phyloP scores from a whole-genome alignment of 2,329 filamentous ascomycete species.

The Stachybotrys elegans region DNA sequence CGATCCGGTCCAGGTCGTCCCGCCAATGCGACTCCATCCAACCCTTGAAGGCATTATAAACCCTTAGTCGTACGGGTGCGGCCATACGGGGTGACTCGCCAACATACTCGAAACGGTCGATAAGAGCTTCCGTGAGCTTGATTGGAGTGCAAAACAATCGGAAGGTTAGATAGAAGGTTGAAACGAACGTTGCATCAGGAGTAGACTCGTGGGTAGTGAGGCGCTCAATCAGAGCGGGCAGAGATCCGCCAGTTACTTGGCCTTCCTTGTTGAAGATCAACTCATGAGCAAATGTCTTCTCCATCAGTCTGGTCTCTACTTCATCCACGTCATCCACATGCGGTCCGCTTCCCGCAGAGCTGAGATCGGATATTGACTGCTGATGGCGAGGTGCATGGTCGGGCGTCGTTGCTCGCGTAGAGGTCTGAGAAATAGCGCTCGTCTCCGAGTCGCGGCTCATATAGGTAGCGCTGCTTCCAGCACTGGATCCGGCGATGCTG shows the following conservation, averaged over 20 bases:
- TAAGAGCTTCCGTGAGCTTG: slow-evolving; percentile 75
- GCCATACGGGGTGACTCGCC: slow-evolving; percentile 70
- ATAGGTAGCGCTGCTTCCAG: slow-evolving; percentile 74
- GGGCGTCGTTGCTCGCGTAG: slow-evolving; percentile 83
- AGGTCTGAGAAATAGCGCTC: slow-evolving; percentile 74
- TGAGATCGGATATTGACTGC: slow-evolving; percentile 64
- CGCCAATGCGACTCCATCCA: slow-evolving; percentile 98
- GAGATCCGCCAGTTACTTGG: slow-evolving; percentile 85
- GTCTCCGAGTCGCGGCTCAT: slow-evolving; percentile 75
- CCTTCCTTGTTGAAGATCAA: slow-evolving; percentile 92
- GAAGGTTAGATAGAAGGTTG: slow-evolving; percentile 95
- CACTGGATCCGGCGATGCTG: slow-evolving; percentile 69
- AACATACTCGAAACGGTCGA: slow-evolving; percentile 89
- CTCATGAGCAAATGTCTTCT: slow-evolving; percentile 87
- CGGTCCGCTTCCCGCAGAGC: slow-evolving; percentile 58
- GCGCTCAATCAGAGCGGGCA: slow-evolving; percentile 88
- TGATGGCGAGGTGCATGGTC: slow-evolving; percentile 57
- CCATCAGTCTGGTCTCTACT: slow-evolving; percentile 77
- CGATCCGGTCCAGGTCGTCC: slow-evolving; percentile 70
- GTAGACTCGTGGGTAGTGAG: slow-evolving; percentile 90
- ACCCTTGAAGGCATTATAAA: slow-evolving; percentile 95
- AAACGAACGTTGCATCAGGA: slow-evolving; percentile 86
- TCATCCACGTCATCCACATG: slow-evolving; percentile 74
- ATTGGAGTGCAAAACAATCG: slow-evolving; percentile 81
- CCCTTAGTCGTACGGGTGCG: slow-evolving; percentile 76